Conservation (phyloP, 2,329 filamentous ascomycete species). For the Chrysoporthe cubensis region DNA sequence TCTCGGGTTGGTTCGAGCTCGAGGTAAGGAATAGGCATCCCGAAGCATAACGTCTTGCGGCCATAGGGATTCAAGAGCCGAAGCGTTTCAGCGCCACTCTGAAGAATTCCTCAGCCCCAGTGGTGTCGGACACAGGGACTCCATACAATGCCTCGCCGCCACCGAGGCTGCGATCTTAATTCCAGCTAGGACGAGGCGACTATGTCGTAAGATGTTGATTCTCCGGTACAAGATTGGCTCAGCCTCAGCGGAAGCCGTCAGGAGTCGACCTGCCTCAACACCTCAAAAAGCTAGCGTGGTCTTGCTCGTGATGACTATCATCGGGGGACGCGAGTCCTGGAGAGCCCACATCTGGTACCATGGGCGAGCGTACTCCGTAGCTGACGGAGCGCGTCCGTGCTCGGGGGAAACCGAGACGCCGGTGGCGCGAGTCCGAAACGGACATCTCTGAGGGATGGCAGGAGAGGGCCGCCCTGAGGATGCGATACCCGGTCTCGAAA, state of each 20-base stretch:
- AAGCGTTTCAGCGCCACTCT: background rate
- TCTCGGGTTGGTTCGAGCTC: background rate
- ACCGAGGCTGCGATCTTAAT: background rate
- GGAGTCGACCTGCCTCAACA: background rate
- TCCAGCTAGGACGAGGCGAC: background rate
- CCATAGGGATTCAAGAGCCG: background rate
- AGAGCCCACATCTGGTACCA: slow-evolving; percentile 1
- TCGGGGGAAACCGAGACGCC: background rate
- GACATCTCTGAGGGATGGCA: background rate
- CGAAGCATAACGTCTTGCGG: background rate
- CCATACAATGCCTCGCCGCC: background rate
- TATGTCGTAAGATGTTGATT: background rate
- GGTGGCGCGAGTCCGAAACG: slow-evolving; percentile 1
- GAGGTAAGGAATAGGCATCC: background rate
- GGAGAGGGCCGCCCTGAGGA: slow-evolving; percentile 1
- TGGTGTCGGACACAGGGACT: background rate
- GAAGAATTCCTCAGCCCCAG: background rate
- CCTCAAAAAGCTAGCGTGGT: background rate
- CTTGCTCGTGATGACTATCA: background rate
- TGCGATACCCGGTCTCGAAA: slow-evolving; percentile 5
- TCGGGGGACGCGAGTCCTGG: background rate
- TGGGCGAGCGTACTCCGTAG: background rate
- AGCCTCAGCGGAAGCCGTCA: background rate
- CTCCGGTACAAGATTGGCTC: background rate
- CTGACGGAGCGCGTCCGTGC: background rate